phyloP scores from a whole-genome alignment of 164 flowering plant genomes.

The Umbellularia californica region DNA sequence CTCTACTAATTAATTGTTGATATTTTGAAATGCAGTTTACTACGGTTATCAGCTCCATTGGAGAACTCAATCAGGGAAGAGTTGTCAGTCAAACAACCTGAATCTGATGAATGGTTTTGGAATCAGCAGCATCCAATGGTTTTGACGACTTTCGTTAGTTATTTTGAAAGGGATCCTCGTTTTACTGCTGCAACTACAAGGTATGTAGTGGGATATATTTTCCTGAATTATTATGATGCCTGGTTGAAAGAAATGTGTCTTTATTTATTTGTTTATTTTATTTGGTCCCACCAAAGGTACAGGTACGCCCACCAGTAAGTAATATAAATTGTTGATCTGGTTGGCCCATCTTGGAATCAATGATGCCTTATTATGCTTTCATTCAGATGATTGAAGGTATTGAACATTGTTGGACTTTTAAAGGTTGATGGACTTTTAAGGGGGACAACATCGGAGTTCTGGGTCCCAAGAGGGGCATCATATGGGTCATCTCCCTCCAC shows the following conservation, averaged over 20 bases:
- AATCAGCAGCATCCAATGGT: constrained; percentile 73
- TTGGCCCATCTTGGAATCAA: background rate
- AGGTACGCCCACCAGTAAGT: background rate
- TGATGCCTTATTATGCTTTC: background rate
- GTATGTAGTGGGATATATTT: constrained; percentile 39
- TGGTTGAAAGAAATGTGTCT: background rate
- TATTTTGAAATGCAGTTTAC: constrained; percentile 51
- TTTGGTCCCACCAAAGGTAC: too few relatives aligned
- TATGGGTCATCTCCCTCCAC: background rate
- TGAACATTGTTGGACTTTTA: background rate
- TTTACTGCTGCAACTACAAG: constrained; percentile 65
- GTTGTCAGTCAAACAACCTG: constrained; percentile 69
- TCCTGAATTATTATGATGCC: background rate
- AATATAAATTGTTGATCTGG: background rate
- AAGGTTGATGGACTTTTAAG: background rate
- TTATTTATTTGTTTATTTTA: too few relatives aligned
- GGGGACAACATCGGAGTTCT: background rate
- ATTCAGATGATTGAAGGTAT: background rate
- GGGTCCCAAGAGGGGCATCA: background rate
- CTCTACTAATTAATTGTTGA: constrained; percentile 2
- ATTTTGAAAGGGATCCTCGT: constrained; percentile 69
- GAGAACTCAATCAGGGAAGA: constrained; percentile 73
- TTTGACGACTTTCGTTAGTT: constrained; percentile 65
- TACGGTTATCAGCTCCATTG: constrained; percentile 73
- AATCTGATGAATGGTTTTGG: constrained; percentile 89